A percentile compares a stretch with the other conserved stretches of the same genome.
phyloP scores from a whole-genome alignment of 2,329 filamentous ascomycete genomes.

The Pseudogymnoascus sp. region DNA sequence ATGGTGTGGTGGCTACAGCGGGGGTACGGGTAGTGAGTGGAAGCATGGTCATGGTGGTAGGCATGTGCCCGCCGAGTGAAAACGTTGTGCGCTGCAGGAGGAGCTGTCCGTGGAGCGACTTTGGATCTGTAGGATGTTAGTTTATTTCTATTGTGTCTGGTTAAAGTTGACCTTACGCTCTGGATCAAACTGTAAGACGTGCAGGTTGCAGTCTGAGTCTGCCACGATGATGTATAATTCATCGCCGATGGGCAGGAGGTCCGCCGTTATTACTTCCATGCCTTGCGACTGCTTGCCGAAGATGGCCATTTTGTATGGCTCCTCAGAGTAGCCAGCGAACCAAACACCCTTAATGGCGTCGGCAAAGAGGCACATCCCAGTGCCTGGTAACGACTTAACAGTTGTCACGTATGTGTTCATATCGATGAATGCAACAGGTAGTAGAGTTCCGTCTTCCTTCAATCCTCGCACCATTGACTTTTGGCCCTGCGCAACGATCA shows the following conservation, averaged over 20 bases:
- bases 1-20: slow-evolving; percentile 26
- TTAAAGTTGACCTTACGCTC: slow-evolving; percentile 57
- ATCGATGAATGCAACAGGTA: slow-evolving; percentile 95
- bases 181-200: slow-evolving; percentile 88
- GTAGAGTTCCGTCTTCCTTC: slow-evolving; percentile 85
- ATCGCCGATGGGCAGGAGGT: slow-evolving; percentile 80
- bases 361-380: slow-evolving; percentile 77
- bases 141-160: slow-evolving; percentile 5
- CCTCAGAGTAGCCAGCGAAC: slow-evolving; percentile 94
- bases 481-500: slow-evolving; percentile 86
- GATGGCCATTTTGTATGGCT: slow-evolving; percentile 90
- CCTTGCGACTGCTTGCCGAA: slow-evolving; percentile 79
- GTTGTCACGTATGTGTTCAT: slow-evolving; percentile 89
- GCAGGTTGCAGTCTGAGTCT: slow-evolving; percentile 78
- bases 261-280: slow-evolving; percentile 71
- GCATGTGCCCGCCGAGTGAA: slow-evolving; percentile 70
- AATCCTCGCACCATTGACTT: slow-evolving; percentile 96
- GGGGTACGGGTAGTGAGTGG: slow-evolving; percentile 49
- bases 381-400: slow-evolving; percentile 74
- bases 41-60: slow-evolving; percentile 67
- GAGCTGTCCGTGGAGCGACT: slow-evolving; percentile 81
- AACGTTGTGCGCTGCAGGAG: slow-evolving; percentile 85
- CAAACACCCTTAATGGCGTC: slow-evolving; percentile 91
- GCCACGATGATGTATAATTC: slow-evolving; percentile 75
- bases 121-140: slow-evolving; percentile 58